Evolutionary conservation across 106 monocot genomes (phyloP), one percentile per base, ranked within the genome.

Genomic region (Agapanthus africanus): DNA sequence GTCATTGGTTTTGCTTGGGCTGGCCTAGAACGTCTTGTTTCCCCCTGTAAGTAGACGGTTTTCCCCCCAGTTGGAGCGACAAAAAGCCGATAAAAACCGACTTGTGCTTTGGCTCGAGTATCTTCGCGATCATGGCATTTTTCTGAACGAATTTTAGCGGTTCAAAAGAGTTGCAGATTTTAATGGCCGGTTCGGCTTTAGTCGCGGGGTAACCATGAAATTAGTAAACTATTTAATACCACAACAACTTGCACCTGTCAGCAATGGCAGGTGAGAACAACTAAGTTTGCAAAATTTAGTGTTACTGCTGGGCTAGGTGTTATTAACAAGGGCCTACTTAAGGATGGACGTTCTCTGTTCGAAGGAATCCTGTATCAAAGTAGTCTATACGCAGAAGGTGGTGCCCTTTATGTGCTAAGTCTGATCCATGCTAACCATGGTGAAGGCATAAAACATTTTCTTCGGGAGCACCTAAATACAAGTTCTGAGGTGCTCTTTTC

Each of bases 341-440:
- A 89, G 73, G 91, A 97, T 79, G 97, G 97, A 27, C 82, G 91
- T 60, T 86, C 97, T 65, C 73, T 97, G 37, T 89, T 97, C 91
- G 97, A 91, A 76, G 91, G 91, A 22, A 92, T 92, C 73, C 79
- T 97, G 13, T 92, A 91, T 33, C 97, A 97, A 50, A 84, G 82
- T 73, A 97, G 97, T 82, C 89, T 92, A 62, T 97, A 92, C 80
- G 91, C 97, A 5, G 97, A 97, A 77, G 97, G 97, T 75, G 97
- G 97, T 65, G 97, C 97, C 64, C 91, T 97, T 40, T 97, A 97
- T 84, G 97, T 92, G 19, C 71, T 97, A 35, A 92, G 97, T 40
- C 68, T 97, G 63, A 97, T 97, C 70, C 97, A 97, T 86, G 91
- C 91, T 47, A 97, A 97, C 63, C 97, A 97, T 79, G 97, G 91